phyloP scores from a whole-genome alignment of 1,139 yeast species.

The Pneumocystis wakefieldiae region DNA sequence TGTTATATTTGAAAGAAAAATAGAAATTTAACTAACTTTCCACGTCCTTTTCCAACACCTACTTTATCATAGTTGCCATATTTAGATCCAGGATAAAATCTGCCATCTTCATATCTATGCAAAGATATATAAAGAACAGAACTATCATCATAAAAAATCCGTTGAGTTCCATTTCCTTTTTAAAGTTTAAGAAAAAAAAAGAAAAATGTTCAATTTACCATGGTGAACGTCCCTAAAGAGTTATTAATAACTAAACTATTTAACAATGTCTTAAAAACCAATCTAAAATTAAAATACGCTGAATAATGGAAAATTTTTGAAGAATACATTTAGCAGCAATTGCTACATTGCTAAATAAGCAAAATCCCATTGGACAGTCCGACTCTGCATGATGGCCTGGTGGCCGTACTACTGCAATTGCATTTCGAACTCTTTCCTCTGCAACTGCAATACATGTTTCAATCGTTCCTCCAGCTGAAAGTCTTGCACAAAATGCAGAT shows the following conservation, averaged over 20 bases:
- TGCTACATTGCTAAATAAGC: slow-evolving; percentile 90
- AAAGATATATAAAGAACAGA: slow-evolving; percentile 78
- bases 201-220: slow-evolving; percentile 2
- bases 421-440: slow-evolving; percentile 80
- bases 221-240: slow-evolving; percentile 13
- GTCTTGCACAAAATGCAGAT: slow-evolving; percentile 69
- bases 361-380: slow-evolving; percentile 90
- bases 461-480: slow-evolving; percentile 93
- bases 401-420: slow-evolving; percentile 90
- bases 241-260: not conserved
- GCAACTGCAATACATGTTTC: slow-evolving; percentile 94
- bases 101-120: slow-evolving; percentile 85
- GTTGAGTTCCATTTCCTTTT: slow-evolving; percentile 92
- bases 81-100: slow-evolving; percentile 84
- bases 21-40: slow-evolving; percentile 29
- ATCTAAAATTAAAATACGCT: slow-evolving; percentile 71
- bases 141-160: slow-evolving; percentile 77
- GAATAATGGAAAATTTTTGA: slow-evolving; percentile 65
- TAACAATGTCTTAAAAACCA: slow-evolving; percentile 44
- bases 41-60: slow-evolving; percentile 78
- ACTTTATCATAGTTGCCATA: slow-evolving; percentile 57
- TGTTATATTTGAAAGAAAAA: not conserved
- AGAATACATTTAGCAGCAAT: slow-evolving; percentile 86
- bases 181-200: not conserved
- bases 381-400: slow-evolving; percentile 99